Evolutionary conservation across 345 rosid species (phyloP), one percentile per base, ranked within the genome.

Genomic region (Eucalyptus lansdowneana): DNA sequence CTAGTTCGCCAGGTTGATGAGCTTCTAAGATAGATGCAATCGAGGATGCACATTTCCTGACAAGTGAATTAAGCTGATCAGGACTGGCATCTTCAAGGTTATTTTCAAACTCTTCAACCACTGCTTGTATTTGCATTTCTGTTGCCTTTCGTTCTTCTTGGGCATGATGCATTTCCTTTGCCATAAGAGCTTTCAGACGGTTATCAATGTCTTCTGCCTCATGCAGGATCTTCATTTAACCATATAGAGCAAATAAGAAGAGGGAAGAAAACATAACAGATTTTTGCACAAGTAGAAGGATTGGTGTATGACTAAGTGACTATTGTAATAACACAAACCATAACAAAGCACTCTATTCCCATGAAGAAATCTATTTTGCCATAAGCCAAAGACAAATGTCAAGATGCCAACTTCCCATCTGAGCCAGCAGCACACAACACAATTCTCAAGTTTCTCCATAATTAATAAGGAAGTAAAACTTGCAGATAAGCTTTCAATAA

Each of bases 151-250:
- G 25, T 90, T 95, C 97, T 92, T 94, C 93, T 91, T 90, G 95
- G 80, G 94, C 92, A 89, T 80, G 94, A 72, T 90, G 95, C 76
- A 92, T 93, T 93, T 95, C 98, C 92, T 93, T 95, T 89, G 88
- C 94, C 93, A 88, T 90, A 90, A 96, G 95, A 90, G 91, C 94
- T 89, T 51, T 90, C 92, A 90, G 95, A 11, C 94, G 97, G 87
- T 87, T 91, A 80, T 93, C 96, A 49, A 97, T 95, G 92, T 95
- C 97, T 88, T 92, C 90, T 42, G 97, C 96, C 93, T 95, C 99
- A 72, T 89, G 88, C 80, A 92, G 92, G 93, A 97, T 94, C 99
- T 97, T 91, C 92, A 93, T 89, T 27, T 86, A 56, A n/a, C 87
- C 87, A 86, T 11, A n/a, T 21, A 50, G 11, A 86, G 67, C 47